A percentile compares a stretch with the other conserved stretches of the same genome.
phyloP scores from a whole-genome alignment of 1,139 yeast genomes.

The Kodamaea anthophila region DNA sequence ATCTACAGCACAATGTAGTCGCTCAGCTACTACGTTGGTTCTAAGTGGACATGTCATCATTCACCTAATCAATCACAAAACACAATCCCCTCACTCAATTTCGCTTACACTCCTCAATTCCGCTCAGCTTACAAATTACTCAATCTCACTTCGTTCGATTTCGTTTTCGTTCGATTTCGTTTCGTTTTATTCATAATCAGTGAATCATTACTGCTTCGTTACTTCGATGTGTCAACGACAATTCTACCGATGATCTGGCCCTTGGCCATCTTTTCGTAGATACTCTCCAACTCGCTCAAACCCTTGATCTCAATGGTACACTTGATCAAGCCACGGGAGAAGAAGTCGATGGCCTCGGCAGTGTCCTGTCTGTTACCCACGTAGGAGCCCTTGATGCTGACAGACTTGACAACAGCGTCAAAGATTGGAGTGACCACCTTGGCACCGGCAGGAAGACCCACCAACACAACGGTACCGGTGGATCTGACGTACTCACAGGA shows the following conservation, averaged over 20 bases:
- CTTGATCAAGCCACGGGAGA: constrained; percentile 59
- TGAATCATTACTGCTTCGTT: constrained; percentile 6
- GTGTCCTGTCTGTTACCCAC: constrained; percentile 81
- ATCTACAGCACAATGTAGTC: too few relatives aligned
- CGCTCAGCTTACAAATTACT: too few relatives aligned
- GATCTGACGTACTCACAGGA: constrained; percentile 68
- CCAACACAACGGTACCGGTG: constrained; percentile 72
- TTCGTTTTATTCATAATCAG: too few relatives aligned
- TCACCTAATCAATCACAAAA: too few relatives aligned
- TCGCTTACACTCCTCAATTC: too few relatives aligned
- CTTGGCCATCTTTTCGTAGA: constrained; percentile 62
- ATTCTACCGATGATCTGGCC: constrained; percentile 72
- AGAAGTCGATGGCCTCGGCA: constrained; percentile 71
- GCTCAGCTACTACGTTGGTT: too few relatives aligned
- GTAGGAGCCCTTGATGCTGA: constrained; percentile 65
- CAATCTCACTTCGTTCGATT: too few relatives aligned
- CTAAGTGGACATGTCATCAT: too few relatives aligned
- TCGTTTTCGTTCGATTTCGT: too few relatives aligned
- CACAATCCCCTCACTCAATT: too few relatives aligned
- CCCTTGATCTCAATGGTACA: constrained; percentile 66
- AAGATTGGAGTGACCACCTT: constrained; percentile 57
- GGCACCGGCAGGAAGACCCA: constrained; percentile 75
- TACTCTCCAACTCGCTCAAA: constrained; percentile 51
- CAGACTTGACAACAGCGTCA: constrained; percentile 57
- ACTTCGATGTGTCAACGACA: constrained; percentile 48